A percentile compares a stretch with the other conserved stretches of the same genome.
Conservation (phyloP, 2,329 filamentous ascomycete genomes). For the Ceratocystis colombiana region DNA sequence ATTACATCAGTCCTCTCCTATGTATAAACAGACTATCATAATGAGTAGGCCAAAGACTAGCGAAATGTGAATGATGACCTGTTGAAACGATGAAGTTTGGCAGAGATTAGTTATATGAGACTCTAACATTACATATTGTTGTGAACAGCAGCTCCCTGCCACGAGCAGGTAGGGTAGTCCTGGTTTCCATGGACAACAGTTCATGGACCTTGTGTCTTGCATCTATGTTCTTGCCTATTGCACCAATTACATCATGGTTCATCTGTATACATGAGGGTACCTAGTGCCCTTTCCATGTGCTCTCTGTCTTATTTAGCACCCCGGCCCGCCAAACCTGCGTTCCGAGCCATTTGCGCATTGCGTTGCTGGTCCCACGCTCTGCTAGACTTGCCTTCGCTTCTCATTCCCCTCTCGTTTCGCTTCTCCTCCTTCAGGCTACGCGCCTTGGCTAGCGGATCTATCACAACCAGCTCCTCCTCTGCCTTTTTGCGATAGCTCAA, state of each 20-base stretch:
- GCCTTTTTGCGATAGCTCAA: slow-evolving; percentile 82
- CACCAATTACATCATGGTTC: too few species aligned
- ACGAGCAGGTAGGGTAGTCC: background rate
- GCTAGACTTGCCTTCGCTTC: slow-evolving; percentile 42
- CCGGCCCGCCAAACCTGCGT: slow-evolving; percentile 45
- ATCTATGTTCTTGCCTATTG: too few species aligned
- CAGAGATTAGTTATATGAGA: background rate
- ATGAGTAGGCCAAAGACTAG: background rate
- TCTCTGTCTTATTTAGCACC: slow-evolving; percentile 40
- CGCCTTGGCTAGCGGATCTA: slow-evolving; percentile 79
- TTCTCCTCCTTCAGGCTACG: slow-evolving; percentile 59
- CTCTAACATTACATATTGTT: background rate
- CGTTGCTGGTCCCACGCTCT: slow-evolving; percentile 48
- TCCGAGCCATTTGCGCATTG: slow-evolving; percentile 47
- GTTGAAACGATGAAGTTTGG: background rate
- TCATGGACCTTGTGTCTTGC: too few species aligned
- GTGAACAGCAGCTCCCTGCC: background rate
- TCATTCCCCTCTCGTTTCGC: slow-evolving; percentile 47
- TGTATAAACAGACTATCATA: too few species aligned
- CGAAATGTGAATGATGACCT: background rate
- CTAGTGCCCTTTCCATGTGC: background rate
- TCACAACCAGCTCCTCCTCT: slow-evolving; percentile 82
- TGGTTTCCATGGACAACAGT: background rate
- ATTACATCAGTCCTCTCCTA: background rate
- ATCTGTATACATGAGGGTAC: background rate